Conservation (phyloP, 1,284 basidiomycete genomes). For the Ustilago curta region DNA sequence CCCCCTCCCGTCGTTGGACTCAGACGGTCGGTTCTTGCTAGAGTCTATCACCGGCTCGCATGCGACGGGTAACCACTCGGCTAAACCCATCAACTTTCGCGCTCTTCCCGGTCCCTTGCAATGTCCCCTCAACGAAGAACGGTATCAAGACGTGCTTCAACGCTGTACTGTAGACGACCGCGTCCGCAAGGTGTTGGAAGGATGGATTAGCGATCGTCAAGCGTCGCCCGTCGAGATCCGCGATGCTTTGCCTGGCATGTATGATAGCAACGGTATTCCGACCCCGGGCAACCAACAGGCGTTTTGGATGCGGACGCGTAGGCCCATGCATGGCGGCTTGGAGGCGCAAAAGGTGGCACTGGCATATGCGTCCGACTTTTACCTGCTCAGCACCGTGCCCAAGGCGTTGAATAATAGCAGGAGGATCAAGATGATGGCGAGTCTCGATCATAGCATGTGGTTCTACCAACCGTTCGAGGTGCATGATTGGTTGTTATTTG, state of each 20-base stretch:
- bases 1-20: conserved; percentile 50
- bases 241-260: conserved; percentile 64
- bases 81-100: conserved; percentile 39
- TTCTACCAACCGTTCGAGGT: conserved; percentile 65
- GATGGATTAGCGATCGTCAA: conserved; percentile 56
- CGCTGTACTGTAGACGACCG: conserved; percentile 23
- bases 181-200: conserved; percentile 43
- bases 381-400: conserved; percentile 59
- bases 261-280: conserved; percentile 55
- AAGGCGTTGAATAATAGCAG: conserved; percentile 56
- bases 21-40: conserved; percentile 15
- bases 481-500: conserved; percentile 63
- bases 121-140: conserved; percentile 53
- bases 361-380: conserved; percentile 63
- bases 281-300: conserved; percentile 63
- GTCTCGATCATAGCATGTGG: conserved; percentile 67
- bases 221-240: conserved; percentile 64
- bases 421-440: conserved; percentile 66
- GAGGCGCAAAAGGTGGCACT: conserved; percentile 65
- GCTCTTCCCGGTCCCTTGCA: conserved; percentile 45
- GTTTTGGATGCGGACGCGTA: conserved; percentile 64
- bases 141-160: conserved; percentile 51
- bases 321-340: conserved; percentile 41
- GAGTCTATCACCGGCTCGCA: conserved; percentile 47
- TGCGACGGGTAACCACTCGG: conserved; percentile 36